These are phyloP conservation scores for Pythium plurisporium DNA, from an alignment of 352 stramenopile genomes.

Conservation along the genomic window DNA sequence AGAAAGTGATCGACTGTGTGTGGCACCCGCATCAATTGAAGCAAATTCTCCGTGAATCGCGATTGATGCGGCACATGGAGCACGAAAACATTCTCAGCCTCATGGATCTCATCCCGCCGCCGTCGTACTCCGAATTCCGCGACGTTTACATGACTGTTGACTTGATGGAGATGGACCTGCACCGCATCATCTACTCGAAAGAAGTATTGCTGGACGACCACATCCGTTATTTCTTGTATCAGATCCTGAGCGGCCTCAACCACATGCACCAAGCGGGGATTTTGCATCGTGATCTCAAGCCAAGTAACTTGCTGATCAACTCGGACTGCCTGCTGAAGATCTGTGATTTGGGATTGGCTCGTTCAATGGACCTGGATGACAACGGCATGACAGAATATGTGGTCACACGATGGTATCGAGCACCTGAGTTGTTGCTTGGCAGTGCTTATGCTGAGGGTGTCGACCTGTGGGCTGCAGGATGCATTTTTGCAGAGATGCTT, in stretches of 20 bases:
- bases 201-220: slow-evolving; percentile 91
- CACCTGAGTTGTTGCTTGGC: slow-evolving; percentile 79
- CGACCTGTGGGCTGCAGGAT: slow-evolving; percentile 82
- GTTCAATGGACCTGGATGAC: slow-evolving; percentile 81
- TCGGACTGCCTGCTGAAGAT: slow-evolving; percentile 96
- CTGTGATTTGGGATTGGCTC: slow-evolving; percentile 93
- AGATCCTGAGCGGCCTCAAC: slow-evolving; percentile 86
- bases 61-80: slow-evolving; percentile 79
- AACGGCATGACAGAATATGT: slow-evolving; percentile 92
- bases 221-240: slow-evolving; percentile 92
- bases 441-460: slow-evolving; percentile 82
- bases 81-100: slow-evolving; percentile 86
- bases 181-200: slow-evolving; percentile 92
- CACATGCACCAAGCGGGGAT: slow-evolving; percentile 87
- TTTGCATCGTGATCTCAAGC: slow-evolving; percentile 83
- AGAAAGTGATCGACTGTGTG: slow-evolving; percentile 90
- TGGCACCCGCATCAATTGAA: slow-evolving; percentile 89
- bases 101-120: slow-evolving; percentile 78
- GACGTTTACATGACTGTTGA: slow-evolving; percentile 91
- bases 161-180: slow-evolving; percentile 91
- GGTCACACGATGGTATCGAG: slow-evolving; percentile 87
- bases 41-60: slow-evolving; percentile 83
- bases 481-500: slow-evolving; percentile 88
- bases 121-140: slow-evolving; percentile 80
- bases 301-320: slow-evolving; percentile 86